Evolutionary conservation across 352 stramenopile species (phyloP).

Genomic region (Globisporangium solare): DNA sequence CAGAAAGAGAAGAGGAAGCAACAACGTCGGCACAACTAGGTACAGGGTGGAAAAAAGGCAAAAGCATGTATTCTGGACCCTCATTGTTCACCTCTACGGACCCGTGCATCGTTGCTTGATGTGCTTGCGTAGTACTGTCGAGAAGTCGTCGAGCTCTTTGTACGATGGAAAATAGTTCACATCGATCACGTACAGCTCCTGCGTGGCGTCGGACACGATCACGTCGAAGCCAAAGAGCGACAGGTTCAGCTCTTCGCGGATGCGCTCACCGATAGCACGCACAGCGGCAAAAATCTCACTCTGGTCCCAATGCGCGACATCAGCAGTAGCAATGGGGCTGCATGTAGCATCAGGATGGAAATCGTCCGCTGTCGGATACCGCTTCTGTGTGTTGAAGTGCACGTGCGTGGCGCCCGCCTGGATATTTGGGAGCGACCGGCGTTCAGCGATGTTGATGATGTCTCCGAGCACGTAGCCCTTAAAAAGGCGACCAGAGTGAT

Average conservation of each 20-base stretch:
- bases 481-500: conserved; percentile 72
- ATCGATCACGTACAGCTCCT: conserved; percentile 72
- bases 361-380: conserved; percentile 62
- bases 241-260: conserved; percentile 59
- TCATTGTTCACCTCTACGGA: conserved; percentile 11
- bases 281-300: conserved; percentile 54
- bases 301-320: conserved; percentile 19
- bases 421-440: conserved; percentile 72
- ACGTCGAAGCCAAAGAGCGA: conserved; percentile 85
- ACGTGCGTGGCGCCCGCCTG: conserved; percentile 40
- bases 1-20: conserved; percentile 17
- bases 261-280: conserved; percentile 48
- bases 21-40: conserved; percentile 1
- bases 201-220: conserved; percentile 58
- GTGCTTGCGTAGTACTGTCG: conserved; percentile 47
- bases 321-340: neutral
- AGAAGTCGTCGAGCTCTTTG: conserved; percentile 74
- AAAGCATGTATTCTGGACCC: too few species aligned
- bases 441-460: conserved; percentile 69
- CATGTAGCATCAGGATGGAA: conserved; percentile 29
- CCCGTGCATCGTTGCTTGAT: conserved; percentile 36
- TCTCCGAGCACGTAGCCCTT: conserved; percentile 84
- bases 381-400: conserved; percentile 79
- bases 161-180: conserved; percentile 89
- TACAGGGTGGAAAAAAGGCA: too few species aligned